Evolutionary conservation across 140 eudicot genomes (phyloP).

Genomic region (Oenanthe javanica): DNA sequence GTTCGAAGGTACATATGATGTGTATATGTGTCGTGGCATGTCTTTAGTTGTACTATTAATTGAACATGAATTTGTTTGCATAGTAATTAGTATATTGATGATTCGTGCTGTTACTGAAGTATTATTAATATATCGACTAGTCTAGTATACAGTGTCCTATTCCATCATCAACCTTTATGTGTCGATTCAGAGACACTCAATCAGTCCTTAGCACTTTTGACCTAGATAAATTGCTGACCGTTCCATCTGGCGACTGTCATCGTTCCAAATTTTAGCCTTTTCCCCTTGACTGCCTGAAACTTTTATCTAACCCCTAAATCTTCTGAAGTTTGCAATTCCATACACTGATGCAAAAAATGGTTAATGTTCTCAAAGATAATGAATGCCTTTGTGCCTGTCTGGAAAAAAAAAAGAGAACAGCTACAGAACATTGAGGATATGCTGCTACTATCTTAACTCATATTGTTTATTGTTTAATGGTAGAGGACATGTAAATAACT

Average conservation of each 20-base stretch:
- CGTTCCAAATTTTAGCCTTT: not conserved
- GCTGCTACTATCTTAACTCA: not conserved
- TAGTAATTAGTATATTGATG: not conserved
- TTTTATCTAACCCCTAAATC: not conserved
- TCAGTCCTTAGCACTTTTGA: not conserved
- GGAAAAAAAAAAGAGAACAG: not conserved
- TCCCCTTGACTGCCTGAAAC: not conserved
- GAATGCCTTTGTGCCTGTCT: not conserved
- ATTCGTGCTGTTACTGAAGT: not conserved
- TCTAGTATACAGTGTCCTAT: not conserved
- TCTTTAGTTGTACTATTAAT: not conserved
- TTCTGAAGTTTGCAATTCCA: not conserved
- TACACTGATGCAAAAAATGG: not conserved
- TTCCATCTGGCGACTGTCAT: not conserved
- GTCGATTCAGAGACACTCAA: not conserved
- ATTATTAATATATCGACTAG: not conserved
- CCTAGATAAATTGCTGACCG: not conserved
- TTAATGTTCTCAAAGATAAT: not conserved
- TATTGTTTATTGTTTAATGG: too few relatives aligned
- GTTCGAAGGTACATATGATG: constrained; percentile 49
- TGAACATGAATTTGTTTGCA: not conserved
- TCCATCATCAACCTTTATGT: not conserved
- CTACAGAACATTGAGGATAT: not conserved
- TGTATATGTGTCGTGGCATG: not conserved
- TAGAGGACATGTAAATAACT: too few relatives aligned